phyloP scores from a whole-genome alignment of 768 basidiomycete species.

The Leccinum longicurvipes region DNA sequence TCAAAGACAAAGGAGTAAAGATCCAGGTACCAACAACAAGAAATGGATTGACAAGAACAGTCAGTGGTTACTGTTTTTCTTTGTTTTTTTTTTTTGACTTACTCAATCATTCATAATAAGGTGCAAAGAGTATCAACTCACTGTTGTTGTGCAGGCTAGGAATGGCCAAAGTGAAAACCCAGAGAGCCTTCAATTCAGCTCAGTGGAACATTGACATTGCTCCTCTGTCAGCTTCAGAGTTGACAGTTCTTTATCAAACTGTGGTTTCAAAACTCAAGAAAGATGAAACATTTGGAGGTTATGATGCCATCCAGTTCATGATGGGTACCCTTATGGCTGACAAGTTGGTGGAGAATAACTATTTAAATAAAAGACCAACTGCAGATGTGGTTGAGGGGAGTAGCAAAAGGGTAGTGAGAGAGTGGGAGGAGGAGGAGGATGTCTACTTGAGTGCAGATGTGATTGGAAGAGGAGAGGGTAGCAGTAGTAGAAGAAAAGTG shows the following conservation, averaged over 20 bases:
- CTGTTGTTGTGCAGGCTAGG: not conserved
- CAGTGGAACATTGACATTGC: not conserved
- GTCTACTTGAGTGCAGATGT: no score
- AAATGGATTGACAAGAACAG: not conserved
- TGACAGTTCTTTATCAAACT: not conserved
- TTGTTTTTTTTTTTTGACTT: no score
- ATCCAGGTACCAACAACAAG: not conserved
- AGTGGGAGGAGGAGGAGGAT: no score
- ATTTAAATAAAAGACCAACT: not conserved
- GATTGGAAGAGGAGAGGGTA: no score
- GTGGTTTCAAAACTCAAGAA: not conserved
- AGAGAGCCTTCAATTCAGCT: not conserved
- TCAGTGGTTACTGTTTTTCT: not conserved
- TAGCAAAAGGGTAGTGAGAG: no score
- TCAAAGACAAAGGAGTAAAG: not conserved
- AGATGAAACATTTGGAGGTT: not conserved
- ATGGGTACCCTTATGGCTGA: not conserved
- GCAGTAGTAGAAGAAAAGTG: no score
- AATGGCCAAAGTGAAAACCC: rapidly evolving
- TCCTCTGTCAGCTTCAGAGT: not conserved
- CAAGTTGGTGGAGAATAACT: not conserved
- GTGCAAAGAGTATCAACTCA: not conserved
- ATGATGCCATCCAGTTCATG: not conserved
- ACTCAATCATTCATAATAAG: not conserved
- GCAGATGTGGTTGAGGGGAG: no score